A percentile compares a stretch with the other conserved stretches of the same genome.
These are phyloP conservation scores for Acacia confusa DNA, from an alignment of 306 rosid species.

Conservation along the genomic window DNA sequence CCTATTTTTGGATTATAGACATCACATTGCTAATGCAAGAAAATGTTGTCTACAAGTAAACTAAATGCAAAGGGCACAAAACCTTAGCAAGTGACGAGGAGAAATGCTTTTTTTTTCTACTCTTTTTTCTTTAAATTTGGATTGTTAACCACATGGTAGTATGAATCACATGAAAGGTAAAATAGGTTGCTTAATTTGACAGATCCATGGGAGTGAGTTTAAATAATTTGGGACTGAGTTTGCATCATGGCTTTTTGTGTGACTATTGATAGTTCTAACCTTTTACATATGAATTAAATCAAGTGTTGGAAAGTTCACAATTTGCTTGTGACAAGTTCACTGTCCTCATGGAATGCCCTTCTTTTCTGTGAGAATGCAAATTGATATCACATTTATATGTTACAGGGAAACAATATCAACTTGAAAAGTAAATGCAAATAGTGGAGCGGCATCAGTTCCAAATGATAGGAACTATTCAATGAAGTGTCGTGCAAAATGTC, in stretches of 20 bases:
- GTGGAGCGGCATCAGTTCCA: slow-evolving; percentile 96
- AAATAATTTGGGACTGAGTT: background rate
- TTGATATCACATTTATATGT: background rate
- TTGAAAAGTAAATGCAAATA: slow-evolving; percentile 80
- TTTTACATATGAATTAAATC: background rate
- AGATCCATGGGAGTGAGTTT: background rate
- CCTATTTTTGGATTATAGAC: too few species aligned
- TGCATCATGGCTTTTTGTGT: background rate
- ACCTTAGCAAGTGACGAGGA: slow-evolving; percentile 47
- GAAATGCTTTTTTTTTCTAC: background rate
- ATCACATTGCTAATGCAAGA: too few species aligned
- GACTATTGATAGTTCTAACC: background rate
- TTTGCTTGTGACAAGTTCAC: background rate
- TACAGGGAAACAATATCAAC: slow-evolving; percentile 81
- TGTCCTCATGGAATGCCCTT: background rate
- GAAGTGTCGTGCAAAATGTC: too few species aligned
- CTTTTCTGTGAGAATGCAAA: slow-evolving; percentile 17
- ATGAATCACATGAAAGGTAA: background rate
- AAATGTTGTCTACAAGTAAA: too few species aligned
- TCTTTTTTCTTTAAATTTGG: too few species aligned
- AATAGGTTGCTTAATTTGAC: background rate
- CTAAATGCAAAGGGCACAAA: too few species aligned
- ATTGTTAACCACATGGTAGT: too few species aligned
- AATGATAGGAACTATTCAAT: too few species aligned
- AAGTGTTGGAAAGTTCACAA: background rate